Evolutionary conservation across 352 stramenopile species (phyloP), one percentile per base, ranked within the genome.

Genomic region (Pythium brassicae): DNA sequence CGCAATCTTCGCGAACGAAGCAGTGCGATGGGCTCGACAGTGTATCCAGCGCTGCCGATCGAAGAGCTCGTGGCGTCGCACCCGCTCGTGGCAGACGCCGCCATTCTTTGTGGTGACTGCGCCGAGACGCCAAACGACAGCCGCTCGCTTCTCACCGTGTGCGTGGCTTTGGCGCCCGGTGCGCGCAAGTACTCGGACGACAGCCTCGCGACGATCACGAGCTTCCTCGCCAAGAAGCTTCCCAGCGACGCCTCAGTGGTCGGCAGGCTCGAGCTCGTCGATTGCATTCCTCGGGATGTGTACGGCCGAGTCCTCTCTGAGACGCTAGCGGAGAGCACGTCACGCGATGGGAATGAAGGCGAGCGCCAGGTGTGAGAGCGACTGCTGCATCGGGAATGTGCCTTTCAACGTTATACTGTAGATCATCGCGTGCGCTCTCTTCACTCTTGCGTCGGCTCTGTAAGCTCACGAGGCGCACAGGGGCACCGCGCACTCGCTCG

Each of bases 61-160:
- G 61, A 72, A 63, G 61, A 72, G 43, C 45, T 72, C 20, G 37
- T 69, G 26, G 56, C 57, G 17, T 69, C 65, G 5, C 65, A 72
- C 50, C 61, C 65, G 42, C 61, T 72, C 44, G 62, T 72, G 1
- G 49, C 56, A 4, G 65, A 72, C 22, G 57, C 45, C 15, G 53
- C 52, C 9, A 50, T 69, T 37, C 26, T 59, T 19, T 4, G 48
- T 34, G 11, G 20, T 15, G 27, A 6, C 4, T 14, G 15, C 7
- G 2, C 1, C 46, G 14, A 39, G 19, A 17, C 0, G 12, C 5
- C 14, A 22, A 3, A 19, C 14, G 14, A n/a, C 12, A n/a, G 4
- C 3, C 2, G 15, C 14, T 22, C 37, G 0, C 14, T 0, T 22
- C 11, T 54, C 6, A 17, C 35, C 4, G 44, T 42, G n/a, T 50